Evolutionary conservation across 2,329 filamentous ascomycete species (phyloP).

Genomic region (Colletotrichum musicola): DNA sequence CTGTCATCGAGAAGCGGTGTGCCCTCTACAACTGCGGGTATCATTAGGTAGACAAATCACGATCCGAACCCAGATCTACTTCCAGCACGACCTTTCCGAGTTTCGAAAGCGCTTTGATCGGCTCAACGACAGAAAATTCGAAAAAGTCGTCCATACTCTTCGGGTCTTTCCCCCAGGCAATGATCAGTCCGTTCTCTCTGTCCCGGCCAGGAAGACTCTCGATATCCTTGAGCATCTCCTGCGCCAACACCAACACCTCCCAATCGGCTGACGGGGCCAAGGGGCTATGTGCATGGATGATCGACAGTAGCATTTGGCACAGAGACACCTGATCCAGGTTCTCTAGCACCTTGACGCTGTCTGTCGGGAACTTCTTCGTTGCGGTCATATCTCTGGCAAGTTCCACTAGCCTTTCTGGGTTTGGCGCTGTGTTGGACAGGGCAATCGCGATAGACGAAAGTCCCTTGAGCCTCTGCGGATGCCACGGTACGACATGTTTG

Average conservation of each 20-base stretch:
- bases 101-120: slow-evolving; percentile 59
- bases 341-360: slow-evolving; percentile 25
- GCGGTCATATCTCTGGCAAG: slow-evolving; percentile 44
- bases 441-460: slow-evolving; percentile 65
- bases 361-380: slow-evolving; percentile 18
- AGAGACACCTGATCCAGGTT: slow-evolving; percentile 66
- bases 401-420: slow-evolving; percentile 47
- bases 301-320: slow-evolving; percentile 64
- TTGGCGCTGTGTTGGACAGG: slow-evolving; percentile 62
- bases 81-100: slow-evolving; percentile 60
- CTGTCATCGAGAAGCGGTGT: too few species aligned
- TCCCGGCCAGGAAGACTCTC: slow-evolving; percentile 60
- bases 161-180: slow-evolving; percentile 58
- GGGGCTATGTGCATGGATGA: slow-evolving; percentile 59
- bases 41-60: slow-evolving; percentile 19
- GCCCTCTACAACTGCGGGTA: slow-evolving; percentile 1
- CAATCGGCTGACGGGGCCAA: slow-evolving; percentile 59
- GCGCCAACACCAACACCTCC: slow-evolving; percentile 58
- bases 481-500: slow-evolving; percentile 63
- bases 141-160: slow-evolving; percentile 59
- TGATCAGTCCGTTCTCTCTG: slow-evolving; percentile 57
- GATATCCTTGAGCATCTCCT: slow-evolving; percentile 63
- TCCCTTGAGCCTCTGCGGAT: slow-evolving; percentile 62
- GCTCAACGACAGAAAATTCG: slow-evolving; percentile 60
- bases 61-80: slow-evolving; percentile 51